Conservation (phyloP, 352 stramenopile species). For the Phytopythium montanum region DNA sequence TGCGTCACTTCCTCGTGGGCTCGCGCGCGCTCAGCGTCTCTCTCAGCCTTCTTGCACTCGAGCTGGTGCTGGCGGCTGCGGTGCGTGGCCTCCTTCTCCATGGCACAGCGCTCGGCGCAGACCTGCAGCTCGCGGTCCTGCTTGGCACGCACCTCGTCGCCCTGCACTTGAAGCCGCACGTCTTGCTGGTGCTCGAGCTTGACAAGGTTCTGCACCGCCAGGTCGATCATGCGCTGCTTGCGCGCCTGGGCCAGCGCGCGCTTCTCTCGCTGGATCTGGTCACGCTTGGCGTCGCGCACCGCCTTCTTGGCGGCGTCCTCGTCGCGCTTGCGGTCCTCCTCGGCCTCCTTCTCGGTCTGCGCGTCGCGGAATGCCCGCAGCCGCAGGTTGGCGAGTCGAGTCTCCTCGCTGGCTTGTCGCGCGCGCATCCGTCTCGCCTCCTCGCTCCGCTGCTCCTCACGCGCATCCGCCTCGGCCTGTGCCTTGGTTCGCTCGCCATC, state of each 20-base stretch:
- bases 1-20: conserved; percentile 46
- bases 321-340: conserved; percentile 69
- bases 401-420: conserved; percentile 60
- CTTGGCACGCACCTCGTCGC: conserved; percentile 64
- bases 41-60: conserved; percentile 36
- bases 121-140: conserved; percentile 62
- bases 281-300: conserved; percentile 52
- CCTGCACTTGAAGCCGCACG: conserved; percentile 55
- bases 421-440: conserved; percentile 29
- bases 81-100: conserved; percentile 58
- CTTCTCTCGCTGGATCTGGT: conserved; percentile 58
- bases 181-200: conserved; percentile 67
- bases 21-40: conserved; percentile 32
- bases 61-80: conserved; percentile 59
- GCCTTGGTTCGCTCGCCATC: conserved; percentile 62
- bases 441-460: conserved; percentile 55
- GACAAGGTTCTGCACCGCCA: conserved; percentile 67
- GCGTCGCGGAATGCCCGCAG: conserved; percentile 55
- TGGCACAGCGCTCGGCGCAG: conserved; percentile 55
- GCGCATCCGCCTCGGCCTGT: conserved; percentile 54
- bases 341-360: conserved; percentile 51
- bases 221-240: conserved; percentile 85
- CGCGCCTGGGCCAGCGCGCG: conserved; percentile 47
- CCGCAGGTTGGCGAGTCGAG: conserved; percentile 57
- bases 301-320: conserved; percentile 72